Conservation (phyloP, 2,329 filamentous ascomycete species). For the Onygena corvina region DNA sequence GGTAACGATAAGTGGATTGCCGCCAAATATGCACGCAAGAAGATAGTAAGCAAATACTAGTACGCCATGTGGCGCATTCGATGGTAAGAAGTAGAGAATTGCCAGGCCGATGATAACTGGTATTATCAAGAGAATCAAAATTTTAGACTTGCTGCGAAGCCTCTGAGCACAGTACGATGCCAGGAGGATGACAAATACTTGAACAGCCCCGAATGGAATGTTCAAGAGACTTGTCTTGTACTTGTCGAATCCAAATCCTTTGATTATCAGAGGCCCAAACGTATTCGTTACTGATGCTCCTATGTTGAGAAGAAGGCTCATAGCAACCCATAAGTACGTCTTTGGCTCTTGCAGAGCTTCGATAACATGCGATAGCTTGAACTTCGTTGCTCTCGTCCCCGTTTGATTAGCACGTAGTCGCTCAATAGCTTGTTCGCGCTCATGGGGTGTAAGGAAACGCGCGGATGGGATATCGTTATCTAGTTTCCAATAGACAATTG, state of each 20-base stretch:
- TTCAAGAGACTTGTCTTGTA: slow-evolving; percentile 49
- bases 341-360: slow-evolving; percentile 37
- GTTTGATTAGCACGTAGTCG: slow-evolving; percentile 42
- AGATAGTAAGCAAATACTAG: slow-evolving; percentile 53
- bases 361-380: slow-evolving; percentile 35
- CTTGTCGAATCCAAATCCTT: slow-evolving; percentile 48
- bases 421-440: slow-evolving; percentile 38
- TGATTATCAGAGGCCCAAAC: slow-evolving; percentile 53
- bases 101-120: slow-evolving; percentile 49
- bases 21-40: slow-evolving; percentile 53
- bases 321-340: slow-evolving; percentile 48
- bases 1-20: slow-evolving; percentile 52
- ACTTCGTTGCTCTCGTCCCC: slow-evolving; percentile 35
- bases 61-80: slow-evolving; percentile 30
- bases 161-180: slow-evolving; percentile 39
- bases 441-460: slow-evolving; percentile 37
- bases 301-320: slow-evolving; percentile 53
- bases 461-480: slow-evolving; percentile 46
- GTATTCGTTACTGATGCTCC: slow-evolving; percentile 51
- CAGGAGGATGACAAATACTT: slow-evolving; percentile 48
- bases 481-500: slow-evolving; percentile 48
- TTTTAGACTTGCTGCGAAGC: slow-evolving; percentile 44
- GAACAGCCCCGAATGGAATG: slow-evolving; percentile 54
- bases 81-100: slow-evolving; percentile 26
- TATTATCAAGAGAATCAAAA: slow-evolving; percentile 44